phyloP scores from a whole-genome alignment of 495 filamentous ascomycete species.

The Saxispiralis lemnorum region DNA sequence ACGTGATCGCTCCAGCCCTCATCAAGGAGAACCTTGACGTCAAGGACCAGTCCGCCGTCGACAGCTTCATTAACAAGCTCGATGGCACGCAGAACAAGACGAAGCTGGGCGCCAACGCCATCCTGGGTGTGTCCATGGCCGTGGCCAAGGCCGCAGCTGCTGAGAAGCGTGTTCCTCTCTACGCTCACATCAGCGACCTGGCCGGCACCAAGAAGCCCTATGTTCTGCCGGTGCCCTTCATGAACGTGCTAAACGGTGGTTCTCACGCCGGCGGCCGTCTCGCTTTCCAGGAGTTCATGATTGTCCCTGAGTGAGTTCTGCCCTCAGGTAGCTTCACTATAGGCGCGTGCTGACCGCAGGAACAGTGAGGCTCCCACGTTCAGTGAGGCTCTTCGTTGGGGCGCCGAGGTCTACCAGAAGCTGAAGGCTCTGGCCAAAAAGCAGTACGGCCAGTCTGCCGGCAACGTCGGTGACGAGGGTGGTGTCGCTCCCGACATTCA shows the following conservation, averaged over 20 bases:
- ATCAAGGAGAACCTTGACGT: constrained; percentile 90
- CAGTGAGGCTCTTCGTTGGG: constrained; percentile 88
- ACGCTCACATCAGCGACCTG: constrained; percentile 94
- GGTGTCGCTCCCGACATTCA: constrained; percentile 99
- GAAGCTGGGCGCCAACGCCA: constrained; percentile 95
- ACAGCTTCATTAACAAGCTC: constrained; percentile 87
- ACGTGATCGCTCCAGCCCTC: constrained; percentile 70
- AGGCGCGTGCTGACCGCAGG: constrained; percentile 13
- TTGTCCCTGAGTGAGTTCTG: constrained; percentile 61
- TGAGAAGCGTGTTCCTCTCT: constrained; percentile 95
- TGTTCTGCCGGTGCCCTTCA: constrained; percentile 96
- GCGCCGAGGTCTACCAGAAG: constrained; percentile 92
- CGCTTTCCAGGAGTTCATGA: constrained; percentile 99
- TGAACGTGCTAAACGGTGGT: constrained; percentile 98
- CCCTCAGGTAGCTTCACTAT: not conserved
- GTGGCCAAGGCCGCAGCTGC: constrained; percentile 96
- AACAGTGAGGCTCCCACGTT: constrained; percentile 51
- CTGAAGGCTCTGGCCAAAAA: constrained; percentile 97
- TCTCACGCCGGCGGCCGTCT: constrained; percentile 97
- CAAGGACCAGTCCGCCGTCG: constrained; percentile 87
- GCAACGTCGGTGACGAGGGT: constrained; percentile 98
- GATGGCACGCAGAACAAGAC: constrained; percentile 96
- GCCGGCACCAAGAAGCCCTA: constrained; percentile 99
- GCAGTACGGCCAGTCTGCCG: constrained; percentile 97
- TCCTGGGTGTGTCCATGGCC: constrained; percentile 88